These are phyloP conservation scores for Coniochaeta hoffmannii DNA, from an alignment of 2,329 filamentous ascomycete genomes.

Conservation along the genomic window DNA sequence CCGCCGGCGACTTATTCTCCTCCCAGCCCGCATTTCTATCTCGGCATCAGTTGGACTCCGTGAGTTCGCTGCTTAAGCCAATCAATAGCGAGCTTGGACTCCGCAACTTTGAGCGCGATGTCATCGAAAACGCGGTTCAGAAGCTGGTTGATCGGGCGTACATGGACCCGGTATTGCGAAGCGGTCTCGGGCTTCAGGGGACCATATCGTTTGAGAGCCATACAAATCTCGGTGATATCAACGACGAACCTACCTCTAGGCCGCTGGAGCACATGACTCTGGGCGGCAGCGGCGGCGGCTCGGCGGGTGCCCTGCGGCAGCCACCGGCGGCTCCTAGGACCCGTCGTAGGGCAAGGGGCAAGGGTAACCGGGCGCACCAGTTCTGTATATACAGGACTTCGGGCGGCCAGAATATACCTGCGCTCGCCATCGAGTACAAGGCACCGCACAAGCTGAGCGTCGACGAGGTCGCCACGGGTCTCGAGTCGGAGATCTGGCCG, in stretches of 20 bases:
- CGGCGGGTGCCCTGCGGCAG: conserved; percentile 5
- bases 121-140: conserved; percentile 27
- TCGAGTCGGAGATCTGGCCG: conserved; percentile 24
- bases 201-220: conserved; percentile 29
- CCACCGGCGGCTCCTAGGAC: conserved; percentile 5
- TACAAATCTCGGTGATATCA: conserved; percentile 24
- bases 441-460: conserved; percentile 27
- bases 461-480: conserved; percentile 23
- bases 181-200: conserved; percentile 21
- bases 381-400: conserved; percentile 21
- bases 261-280: conserved; percentile 17
- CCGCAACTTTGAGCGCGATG: conserved; percentile 23
- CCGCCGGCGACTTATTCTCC: conserved; percentile 16
- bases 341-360: conserved; percentile 16
- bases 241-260: conserved; percentile 15
- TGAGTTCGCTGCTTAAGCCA: conserved; percentile 19
- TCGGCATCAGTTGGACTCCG: conserved; percentile 24
- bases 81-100: conserved; percentile 28
- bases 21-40: conserved; percentile 23
- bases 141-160: conserved; percentile 21
- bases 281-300: conserved; percentile 5
- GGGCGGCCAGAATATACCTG: conserved; percentile 15
- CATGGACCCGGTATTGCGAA: conserved; percentile 19
- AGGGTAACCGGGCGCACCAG: conserved; percentile 23
- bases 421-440: conserved; percentile 29